Evolutionary conservation across 2,329 filamentous ascomycete genomes (phyloP).

Genomic region (Aureobasidium vineae): DNA sequence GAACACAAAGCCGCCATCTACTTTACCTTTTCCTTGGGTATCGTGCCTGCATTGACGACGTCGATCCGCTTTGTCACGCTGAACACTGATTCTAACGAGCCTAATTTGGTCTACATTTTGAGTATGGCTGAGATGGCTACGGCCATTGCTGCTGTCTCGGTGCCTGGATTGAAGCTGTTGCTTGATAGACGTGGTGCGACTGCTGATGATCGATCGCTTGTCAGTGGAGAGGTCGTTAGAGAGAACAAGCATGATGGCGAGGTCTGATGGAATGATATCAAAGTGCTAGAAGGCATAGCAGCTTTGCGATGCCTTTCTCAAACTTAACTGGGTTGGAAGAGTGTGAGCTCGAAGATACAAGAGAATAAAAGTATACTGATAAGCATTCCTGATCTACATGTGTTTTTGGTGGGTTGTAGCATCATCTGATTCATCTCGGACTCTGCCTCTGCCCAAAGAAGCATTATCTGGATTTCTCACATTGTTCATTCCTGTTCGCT

Average conservation of each 20-base stretch:
- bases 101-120: slow-evolving; percentile 33
- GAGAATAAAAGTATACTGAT: too few species aligned
- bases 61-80: slow-evolving; percentile 34
- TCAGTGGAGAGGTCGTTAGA: not conserved
- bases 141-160: slow-evolving; percentile 26
- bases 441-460: too few species aligned
- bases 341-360: too few species aligned
- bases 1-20: slow-evolving; percentile 32
- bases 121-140: slow-evolving; percentile 29
- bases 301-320: too few species aligned
- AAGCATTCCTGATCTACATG: too few species aligned
- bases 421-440: too few species aligned
- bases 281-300: too few species aligned
- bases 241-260: not conserved
- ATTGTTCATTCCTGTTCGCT: too few species aligned
- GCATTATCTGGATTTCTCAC: too few species aligned
- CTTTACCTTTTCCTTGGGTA: slow-evolving; percentile 34
- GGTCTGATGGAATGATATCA: too few species aligned
- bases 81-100: slow-evolving; percentile 33
- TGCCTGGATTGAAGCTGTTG: slow-evolving; percentile 27
- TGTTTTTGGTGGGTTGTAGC: too few species aligned
- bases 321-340: too few species aligned
- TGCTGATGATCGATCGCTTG: not conserved
- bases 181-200: slow-evolving; percentile 10
- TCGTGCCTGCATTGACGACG: slow-evolving; percentile 33